These are phyloP conservation scores for Diplodia corticola DNA, from an alignment of 2,329 filamentous ascomycete genomes.

Conservation along the genomic window DNA sequence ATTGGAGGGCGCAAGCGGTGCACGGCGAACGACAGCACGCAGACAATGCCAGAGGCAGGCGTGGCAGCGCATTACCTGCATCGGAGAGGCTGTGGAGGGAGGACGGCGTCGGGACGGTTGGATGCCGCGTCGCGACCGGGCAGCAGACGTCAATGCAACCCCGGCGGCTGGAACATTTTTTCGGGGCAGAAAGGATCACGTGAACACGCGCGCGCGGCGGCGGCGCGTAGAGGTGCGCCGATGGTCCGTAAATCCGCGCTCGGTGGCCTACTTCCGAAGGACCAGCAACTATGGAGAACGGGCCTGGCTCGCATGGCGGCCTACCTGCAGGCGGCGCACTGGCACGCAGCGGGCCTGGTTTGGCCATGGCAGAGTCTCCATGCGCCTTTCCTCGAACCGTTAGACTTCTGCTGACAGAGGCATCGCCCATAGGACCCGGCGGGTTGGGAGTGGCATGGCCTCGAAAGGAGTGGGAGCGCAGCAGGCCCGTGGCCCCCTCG, in stretches of 20 bases:
- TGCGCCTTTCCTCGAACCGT: constrained; percentile 21
- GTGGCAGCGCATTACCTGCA: constrained; percentile 43
- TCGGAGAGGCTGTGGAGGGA: constrained; percentile 26
- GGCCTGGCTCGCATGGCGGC: not conserved
- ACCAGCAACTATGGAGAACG: not conserved
- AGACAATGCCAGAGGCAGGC: constrained; percentile 47
- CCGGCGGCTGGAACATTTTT: not conserved
- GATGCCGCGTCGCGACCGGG: not conserved
- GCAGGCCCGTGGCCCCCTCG: constrained; percentile 5
- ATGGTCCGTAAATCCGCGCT: constrained; percentile 11
- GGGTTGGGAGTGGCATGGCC: not conserved
- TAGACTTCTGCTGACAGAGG: not conserved
- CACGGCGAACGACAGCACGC: constrained; percentile 41
- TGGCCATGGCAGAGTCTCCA: not conserved
- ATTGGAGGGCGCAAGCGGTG: constrained; percentile 17
- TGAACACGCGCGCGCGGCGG: not conserved
- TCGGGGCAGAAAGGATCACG: not conserved
- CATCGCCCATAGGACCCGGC: constrained; percentile 8
- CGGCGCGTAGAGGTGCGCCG: not conserved
- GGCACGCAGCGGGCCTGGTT: not conserved
- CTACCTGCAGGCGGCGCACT: constrained; percentile 9
- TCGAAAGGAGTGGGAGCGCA: not conserved
- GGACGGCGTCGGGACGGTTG: not conserved
- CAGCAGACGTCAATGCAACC: not conserved
- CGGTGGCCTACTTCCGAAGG: not conserved